Conservation (phyloP, 2,329 filamentous ascomycete species). For the Dactylonectria estremocensis region DNA sequence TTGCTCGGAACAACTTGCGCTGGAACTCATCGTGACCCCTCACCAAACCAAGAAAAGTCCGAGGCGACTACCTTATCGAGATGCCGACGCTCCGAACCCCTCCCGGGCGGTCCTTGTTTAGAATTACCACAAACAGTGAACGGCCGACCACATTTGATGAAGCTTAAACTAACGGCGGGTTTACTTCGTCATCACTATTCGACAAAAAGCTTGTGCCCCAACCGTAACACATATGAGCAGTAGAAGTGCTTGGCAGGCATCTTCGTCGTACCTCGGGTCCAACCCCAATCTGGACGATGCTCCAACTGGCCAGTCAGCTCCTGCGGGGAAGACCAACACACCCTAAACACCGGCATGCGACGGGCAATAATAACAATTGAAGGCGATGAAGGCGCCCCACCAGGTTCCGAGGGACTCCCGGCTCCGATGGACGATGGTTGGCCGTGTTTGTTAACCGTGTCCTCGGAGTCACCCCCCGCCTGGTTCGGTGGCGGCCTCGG, state of each 20-base stretch:
- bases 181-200: background rate
- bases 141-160: background rate
- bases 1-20: background rate
- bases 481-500: too few relatives aligned
- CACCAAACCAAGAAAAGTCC: background rate
- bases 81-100: background rate
- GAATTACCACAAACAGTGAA: conserved; percentile 2
- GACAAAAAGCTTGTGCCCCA: background rate
- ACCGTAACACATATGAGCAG: background rate
- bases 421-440: conserved; percentile 11
- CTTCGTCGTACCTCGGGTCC: background rate
- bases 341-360: background rate
- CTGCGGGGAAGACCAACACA: background rate
- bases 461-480: background rate
- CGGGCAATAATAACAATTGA: background rate
- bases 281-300: background rate
- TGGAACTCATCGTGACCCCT: background rate
- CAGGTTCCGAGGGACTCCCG: conserved; percentile 15
- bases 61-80: background rate
- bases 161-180: background rate
- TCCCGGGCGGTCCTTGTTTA: background rate
- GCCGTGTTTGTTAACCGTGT: background rate
- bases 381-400: conserved; percentile 5
- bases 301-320: background rate
- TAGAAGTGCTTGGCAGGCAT: background rate